phyloP scores from a whole-genome alignment of 2,329 filamentous ascomycete species.

The Plenodomus biglobosus region DNA sequence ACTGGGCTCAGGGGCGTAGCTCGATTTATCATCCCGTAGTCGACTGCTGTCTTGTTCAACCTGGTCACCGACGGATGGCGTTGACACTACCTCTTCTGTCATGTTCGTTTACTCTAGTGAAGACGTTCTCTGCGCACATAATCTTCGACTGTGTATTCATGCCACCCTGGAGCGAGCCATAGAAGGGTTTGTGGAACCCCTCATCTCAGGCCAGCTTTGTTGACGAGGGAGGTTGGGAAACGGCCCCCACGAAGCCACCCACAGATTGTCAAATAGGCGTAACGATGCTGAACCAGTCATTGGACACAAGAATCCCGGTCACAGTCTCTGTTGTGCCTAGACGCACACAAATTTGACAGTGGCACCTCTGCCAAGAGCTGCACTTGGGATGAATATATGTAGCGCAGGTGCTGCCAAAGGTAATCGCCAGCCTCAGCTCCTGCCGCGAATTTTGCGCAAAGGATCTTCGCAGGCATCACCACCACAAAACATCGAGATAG shows the following conservation, averaged over 20 bases:
- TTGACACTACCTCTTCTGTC: neutral
- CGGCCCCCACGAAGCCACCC: neutral
- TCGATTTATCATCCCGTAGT: neutral
- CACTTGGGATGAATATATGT: neutral
- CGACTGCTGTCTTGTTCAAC: neutral
- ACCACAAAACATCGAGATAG: neutral
- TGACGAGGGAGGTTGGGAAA: neutral
- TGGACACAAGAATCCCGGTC: neutral
- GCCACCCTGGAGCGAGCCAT: neutral
- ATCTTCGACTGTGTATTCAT: neutral
- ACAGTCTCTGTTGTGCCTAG: neutral
- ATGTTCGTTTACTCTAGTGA: neutral
- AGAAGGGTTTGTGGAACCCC: neutral
- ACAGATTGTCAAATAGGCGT: neutral
- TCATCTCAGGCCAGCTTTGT: neutral
- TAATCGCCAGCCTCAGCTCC: neutral
- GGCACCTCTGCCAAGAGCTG: neutral
- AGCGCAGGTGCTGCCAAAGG: neutral
- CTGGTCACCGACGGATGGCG: neutral
- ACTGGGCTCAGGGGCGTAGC: neutral
- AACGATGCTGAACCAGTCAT: neutral
- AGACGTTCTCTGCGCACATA: neutral
- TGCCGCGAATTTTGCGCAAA: neutral
- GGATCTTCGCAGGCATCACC: neutral
- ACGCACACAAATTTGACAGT: neutral